Percentiles rank a stretch among this genome's conserved stretches.
Conservation (phyloP, 208 protist genomes). For the Trichomonas tenax region DNA sequence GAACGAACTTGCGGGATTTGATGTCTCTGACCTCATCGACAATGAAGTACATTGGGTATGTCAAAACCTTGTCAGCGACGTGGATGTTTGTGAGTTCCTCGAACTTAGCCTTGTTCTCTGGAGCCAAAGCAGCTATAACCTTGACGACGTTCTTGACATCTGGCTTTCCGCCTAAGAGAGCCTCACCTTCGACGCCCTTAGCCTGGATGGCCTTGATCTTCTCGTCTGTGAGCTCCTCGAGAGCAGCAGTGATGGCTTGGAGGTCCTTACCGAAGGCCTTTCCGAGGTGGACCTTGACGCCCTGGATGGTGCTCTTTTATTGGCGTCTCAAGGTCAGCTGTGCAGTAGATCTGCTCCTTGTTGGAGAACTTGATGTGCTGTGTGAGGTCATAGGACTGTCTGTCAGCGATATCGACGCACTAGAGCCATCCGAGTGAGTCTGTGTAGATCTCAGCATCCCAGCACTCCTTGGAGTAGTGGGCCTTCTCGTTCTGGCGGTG, state of each 20-base stretch:
- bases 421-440: constrained; percentile 91
- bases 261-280: background rate
- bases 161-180: background rate
- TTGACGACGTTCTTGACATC: background rate
- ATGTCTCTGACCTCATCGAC: background rate
- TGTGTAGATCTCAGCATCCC: constrained; percentile 88
- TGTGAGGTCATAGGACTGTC: constrained; percentile 41
- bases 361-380: background rate
- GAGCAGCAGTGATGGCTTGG: background rate
- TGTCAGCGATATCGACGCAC: constrained; percentile 92
- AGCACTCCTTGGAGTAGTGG: constrained; percentile 99
- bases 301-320: background rate
- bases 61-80: background rate
- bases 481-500: constrained; percentile 88
- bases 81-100: background rate
- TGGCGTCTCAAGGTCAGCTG: background rate
- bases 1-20: constrained; percentile 55
- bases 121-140: background rate
- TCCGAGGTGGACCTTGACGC: background rate
- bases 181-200: background rate
- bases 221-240: background rate
- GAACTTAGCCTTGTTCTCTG: background rate
- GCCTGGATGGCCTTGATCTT: background rate
- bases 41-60: background rate
- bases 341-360: background rate